Evolutionary conservation across 1,139 yeast species (phyloP), one percentile per base, ranked within the genome.

Genomic region (Dujonia santamariae): DNA sequence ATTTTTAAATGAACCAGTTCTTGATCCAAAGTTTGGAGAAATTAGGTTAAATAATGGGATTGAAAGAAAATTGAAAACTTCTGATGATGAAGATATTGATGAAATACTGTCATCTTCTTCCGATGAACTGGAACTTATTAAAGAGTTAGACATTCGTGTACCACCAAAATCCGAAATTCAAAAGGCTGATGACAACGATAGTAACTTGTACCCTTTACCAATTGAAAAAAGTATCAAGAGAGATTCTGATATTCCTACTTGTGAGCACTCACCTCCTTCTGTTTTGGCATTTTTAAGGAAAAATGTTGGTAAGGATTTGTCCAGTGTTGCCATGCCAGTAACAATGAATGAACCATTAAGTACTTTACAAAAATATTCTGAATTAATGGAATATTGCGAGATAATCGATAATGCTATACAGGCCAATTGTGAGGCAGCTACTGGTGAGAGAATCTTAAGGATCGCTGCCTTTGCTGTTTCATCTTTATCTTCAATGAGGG

Each of bases 241-340:
- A 37, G 72, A 90, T 36, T 52, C 58, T 20, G 85, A 76, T 36
- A 68, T 90, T n/a, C 75, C 77, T 3, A 63, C 66, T 13, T 75
- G 88, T 37, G 66, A 66, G 0, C 73, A 79, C 30, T 64, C 78
- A 0, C 97, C 97, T 2, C 96, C 96, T 4, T 83, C 94, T 43
- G 61, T 92, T 26, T 64, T 90, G 35, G 74, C 88, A 1, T 76
- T 88, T 49, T 70, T 92, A 39, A 75, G 96, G 37, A 88, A 90
- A 53, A 88, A 87, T 48, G 95, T 90, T 12, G 97, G 97, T 19
- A 90, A 90, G 53, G 97, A 90, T 56, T 57, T 90, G 43, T 74
- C 92, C 0, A 75, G 92, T 1, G 77, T 88, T 37, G 82, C 96
- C 1, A 88, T 90, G 94, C 98, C 98, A 1, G 96, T 92, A 4